Conservation (phyloP, 805 yeast species). For the Lipomyces lipofer region DNA sequence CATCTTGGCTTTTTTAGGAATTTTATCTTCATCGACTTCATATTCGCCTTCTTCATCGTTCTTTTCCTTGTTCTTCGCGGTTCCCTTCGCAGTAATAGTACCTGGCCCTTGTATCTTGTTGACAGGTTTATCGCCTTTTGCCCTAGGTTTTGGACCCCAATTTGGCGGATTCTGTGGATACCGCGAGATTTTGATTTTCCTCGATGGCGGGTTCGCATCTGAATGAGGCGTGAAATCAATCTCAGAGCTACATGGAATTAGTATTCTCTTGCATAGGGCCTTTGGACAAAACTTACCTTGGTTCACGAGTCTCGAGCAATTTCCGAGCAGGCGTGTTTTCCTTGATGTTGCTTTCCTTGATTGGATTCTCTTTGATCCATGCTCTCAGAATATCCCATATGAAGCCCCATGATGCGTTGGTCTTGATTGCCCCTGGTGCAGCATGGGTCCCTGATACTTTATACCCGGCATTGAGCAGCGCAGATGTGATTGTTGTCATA, state of each 20-base stretch:
- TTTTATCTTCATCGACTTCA: not conserved
- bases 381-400: conserved; percentile 71
- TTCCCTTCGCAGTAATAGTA: not conserved
- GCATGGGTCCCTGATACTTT: conserved; percentile 88
- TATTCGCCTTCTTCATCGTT: not conserved
- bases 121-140: conserved; percentile 38
- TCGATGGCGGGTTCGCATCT: conserved; percentile 58
- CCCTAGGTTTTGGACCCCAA: conserved; percentile 97
- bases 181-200: conserved; percentile 79
- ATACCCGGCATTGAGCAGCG: conserved; percentile 81
- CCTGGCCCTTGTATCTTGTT: conserved; percentile 7
- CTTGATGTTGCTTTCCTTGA: conserved; percentile 40
- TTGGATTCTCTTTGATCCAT: conserved; percentile 53
- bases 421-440: conserved; percentile 78
- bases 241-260: conserved; percentile 29
- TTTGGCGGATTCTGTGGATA: conserved; percentile 92
- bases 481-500: conserved; percentile 67
- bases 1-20: not conserved
- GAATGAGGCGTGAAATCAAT: conserved; percentile 60
- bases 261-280: not conserved
- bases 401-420: conserved; percentile 82
- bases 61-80: not conserved
- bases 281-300: conserved; percentile 7
- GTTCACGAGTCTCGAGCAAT: conserved; percentile 35
- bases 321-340: conserved; percentile 39